Evolutionary conservation across 2,329 filamentous ascomycete genomes (phyloP).

Genomic region (Aureobasidium sp.): DNA sequence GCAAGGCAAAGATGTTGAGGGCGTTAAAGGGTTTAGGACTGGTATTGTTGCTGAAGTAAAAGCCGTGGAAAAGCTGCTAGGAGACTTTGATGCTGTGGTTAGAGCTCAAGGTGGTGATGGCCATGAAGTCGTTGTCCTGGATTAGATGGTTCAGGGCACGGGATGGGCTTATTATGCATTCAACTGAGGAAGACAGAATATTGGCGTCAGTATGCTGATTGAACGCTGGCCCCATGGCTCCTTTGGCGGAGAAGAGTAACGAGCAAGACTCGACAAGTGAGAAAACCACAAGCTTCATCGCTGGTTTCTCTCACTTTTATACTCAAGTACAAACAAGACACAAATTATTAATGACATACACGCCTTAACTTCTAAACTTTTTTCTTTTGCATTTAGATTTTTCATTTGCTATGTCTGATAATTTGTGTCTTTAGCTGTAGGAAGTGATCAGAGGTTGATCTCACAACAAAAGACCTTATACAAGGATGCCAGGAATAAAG

Average conservation of each 20-base stretch:
- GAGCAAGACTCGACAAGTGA: not conserved
- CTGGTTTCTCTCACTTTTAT: not conserved
- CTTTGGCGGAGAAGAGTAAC: not conserved
- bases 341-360: not conserved
- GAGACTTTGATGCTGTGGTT: conserved; percentile 31
- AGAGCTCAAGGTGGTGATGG: conserved; percentile 17
- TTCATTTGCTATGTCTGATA: too few relatives aligned
- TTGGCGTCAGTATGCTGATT: too few relatives aligned
- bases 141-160: not conserved
- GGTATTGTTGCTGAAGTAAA: conserved; percentile 30
- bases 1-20: conserved; percentile 22
- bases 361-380: not conserved
- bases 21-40: conserved; percentile 34
- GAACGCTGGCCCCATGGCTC: too few relatives aligned
- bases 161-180: not conserved
- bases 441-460: too few relatives aligned
- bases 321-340: not conserved
- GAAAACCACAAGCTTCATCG: not conserved
- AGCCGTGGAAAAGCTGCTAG: not conserved
- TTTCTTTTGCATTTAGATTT: not conserved
- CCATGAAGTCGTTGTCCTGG: conserved; percentile 13
- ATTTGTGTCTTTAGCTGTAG: too few relatives aligned
- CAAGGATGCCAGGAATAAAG: too few relatives aligned
- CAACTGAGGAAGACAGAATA: not conserved
- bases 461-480: too few relatives aligned